Base-by-base conservation (phyloP, 73 alveolate species). In the Paramecium biaurelia region DNA sequence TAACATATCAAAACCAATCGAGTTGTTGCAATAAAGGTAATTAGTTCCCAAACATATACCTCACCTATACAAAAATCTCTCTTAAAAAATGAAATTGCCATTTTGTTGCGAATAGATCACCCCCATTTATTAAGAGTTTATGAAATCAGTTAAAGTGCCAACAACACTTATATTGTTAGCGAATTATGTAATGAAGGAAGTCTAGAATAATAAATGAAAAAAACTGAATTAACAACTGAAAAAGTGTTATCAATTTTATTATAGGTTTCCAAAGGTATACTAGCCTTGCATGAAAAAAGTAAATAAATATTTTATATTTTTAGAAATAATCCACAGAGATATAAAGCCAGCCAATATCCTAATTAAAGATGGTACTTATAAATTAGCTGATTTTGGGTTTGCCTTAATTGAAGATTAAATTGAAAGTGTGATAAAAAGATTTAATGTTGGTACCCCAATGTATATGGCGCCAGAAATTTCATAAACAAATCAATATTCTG, bases 391-490 rank as follows among this genome's bases (percentile, higher is more conserved):
- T 49, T 89, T 89, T 89, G 94, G 94, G 12, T 89, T 89, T 20
- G 87, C 87, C 10, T 28, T 74, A 21, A 41, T 53, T 89, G 94
- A 24, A 89, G 82, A 89, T 63, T 89, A 11, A 53, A 70, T 42
- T 38, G 63, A 38, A 89, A 89, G 41, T 89, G 76, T 70, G n/a
- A 41, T 74, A 57, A 53, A 84, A 76, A 4, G 92, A 53, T 42
- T 70, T 89, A 30, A 89, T 89, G 94, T 89, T n/a, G 94, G 94
- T 23, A 70, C 94, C n/a, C 94, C 94, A 4, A 57, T 89, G 26
- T 89, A 89, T 45, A 89, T 89, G 94, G 94, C 94, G 2, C 94
- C 94, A 14, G 94, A 89, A 70, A 63, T 89, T 70, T 85, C 82
- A 7, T 70, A 89, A 89, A 89, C 92, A 8, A 42, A 41, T 70